A percentile compares a stretch with the other conserved stretches of the same genome.
Conservation (phyloP, 305 asterid species). For the Caryopteris hybrid region DNA sequence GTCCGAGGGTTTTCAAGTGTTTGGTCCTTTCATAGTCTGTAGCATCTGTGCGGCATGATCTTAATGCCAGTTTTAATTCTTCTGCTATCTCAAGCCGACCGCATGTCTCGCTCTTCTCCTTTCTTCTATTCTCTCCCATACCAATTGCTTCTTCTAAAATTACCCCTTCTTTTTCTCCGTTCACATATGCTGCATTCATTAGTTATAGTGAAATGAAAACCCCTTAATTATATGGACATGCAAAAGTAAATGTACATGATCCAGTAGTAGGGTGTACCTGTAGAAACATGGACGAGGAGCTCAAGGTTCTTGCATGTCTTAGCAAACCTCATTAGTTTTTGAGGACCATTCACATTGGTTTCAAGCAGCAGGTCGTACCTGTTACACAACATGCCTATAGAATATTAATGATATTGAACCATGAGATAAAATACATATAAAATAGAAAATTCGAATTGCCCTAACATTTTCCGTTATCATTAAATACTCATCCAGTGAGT, state of each 20-base stretch:
- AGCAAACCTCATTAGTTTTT: constrained; percentile 19
- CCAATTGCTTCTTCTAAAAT: constrained; percentile 12
- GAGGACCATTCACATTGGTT: constrained; percentile 21
- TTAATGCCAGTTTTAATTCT: constrained; percentile 15
- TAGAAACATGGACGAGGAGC: constrained; percentile 16
- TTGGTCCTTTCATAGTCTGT: not conserved
- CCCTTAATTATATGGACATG: no score
- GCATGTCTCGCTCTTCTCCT: not conserved
- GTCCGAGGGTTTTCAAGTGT: constrained; percentile 19
- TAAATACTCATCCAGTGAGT: no score
- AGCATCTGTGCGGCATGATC: not conserved
- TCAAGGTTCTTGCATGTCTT: constrained; percentile 28
- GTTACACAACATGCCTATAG: no score
- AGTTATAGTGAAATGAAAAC: no score
- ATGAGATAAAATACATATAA: no score
- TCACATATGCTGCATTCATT: constrained; percentile 12
- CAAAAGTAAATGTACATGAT: no score
- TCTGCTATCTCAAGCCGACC: constrained; percentile 12
- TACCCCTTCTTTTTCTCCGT: constrained; percentile 19
- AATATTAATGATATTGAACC: no score
- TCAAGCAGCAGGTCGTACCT: constrained; percentile 20
- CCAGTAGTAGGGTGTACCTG: not conserved
- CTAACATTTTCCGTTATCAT: no score
- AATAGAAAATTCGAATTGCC: no score
- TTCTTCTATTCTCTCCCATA: constrained; percentile 18